Conservation (phyloP, 768 basidiomycete genomes). For the Tulasnella sp. region DNA sequence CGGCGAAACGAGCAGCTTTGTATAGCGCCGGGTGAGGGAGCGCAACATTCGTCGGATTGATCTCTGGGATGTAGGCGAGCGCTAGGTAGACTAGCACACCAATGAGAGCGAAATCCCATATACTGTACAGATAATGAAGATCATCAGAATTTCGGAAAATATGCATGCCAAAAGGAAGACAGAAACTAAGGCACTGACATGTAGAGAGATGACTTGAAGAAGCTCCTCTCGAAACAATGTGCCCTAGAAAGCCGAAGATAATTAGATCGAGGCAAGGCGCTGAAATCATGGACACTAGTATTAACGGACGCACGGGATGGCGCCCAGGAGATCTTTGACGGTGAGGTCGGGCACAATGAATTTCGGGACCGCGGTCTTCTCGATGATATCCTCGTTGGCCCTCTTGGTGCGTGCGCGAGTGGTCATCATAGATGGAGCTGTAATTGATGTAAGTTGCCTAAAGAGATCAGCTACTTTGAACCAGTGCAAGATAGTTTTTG, state of each 20-base stretch:
- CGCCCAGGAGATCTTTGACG: slow-evolving; percentile 33
- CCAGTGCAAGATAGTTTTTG: too few relatives aligned
- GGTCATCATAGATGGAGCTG: too few relatives aligned
- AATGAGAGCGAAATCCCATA: slow-evolving; percentile 32
- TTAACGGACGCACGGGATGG: slow-evolving; percentile 28
- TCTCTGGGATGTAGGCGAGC: slow-evolving; percentile 29
- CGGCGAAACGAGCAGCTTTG: slow-evolving; percentile 45
- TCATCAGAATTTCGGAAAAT: background rate
- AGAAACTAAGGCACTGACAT: slow-evolving; percentile 21
- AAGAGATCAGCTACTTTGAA: too few relatives aligned
- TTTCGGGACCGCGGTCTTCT: slow-evolving; percentile 18
- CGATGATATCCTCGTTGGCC: slow-evolving; percentile 2
- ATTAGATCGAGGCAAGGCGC: too few relatives aligned
- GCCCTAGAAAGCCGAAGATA: too few relatives aligned
- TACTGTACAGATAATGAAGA: slow-evolving; percentile 16
- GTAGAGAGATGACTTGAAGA: slow-evolving; percentile 30
- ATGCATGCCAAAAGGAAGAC: background rate
- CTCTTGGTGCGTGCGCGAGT: slow-evolving; percentile 9
- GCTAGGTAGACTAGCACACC: slow-evolving; percentile 29
- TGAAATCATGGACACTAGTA: background rate
- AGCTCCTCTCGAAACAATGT: slow-evolving; percentile 38
- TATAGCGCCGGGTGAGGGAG: slow-evolving; percentile 37
- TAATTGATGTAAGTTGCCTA: too few relatives aligned
- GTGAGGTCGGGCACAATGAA: slow-evolving; percentile 33
- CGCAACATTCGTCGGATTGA: slow-evolving; percentile 22